A percentile compares a stretch with the other conserved stretches of the same genome.
Conservation (phyloP, 2,329 filamentous ascomycete genomes). For the Claviceps monticola region DNA sequence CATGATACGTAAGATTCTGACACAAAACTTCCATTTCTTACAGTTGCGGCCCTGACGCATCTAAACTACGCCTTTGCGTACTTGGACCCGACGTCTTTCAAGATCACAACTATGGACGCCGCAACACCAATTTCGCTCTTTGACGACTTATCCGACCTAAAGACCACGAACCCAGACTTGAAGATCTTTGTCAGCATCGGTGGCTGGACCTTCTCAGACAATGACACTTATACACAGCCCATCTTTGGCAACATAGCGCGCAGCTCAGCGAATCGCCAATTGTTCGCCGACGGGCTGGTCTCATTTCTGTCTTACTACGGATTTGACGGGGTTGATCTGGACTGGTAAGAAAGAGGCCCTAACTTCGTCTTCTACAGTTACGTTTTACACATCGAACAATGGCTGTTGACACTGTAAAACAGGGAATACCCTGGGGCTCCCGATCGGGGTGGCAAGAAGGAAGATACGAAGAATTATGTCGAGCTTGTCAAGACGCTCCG, state of each 20-base stretch:
- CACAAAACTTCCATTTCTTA: neutral
- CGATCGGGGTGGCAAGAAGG: constrained; percentile 10
- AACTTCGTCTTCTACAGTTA: neutral
- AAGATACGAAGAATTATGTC: constrained; percentile 12
- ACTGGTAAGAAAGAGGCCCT: constrained; percentile 22
- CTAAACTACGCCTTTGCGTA: constrained; percentile 14
- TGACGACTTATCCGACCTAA: constrained; percentile 5
- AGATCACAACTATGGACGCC: constrained; percentile 13
- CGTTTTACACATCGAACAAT: neutral
- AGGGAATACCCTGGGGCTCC: constrained; percentile 9
- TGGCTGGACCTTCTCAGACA: constrained; percentile 22
- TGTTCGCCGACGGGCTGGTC: constrained; percentile 23
- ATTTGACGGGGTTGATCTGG: constrained; percentile 20
- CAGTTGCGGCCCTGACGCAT: constrained; percentile 8
- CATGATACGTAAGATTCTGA: neutral
- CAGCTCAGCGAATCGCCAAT: constrained; percentile 3
- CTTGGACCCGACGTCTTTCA: constrained; percentile 11
- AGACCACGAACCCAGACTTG: constrained; percentile 11
- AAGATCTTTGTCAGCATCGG: constrained; percentile 21
- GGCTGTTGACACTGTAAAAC: neutral
- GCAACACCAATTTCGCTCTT: neutral
- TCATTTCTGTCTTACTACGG: constrained; percentile 26
- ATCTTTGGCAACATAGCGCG: constrained; percentile 19
- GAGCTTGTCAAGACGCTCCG: constrained; percentile 11
- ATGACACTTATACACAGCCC: constrained; percentile 8